Conservation (phyloP, 1,284 basidiomycete genomes). For the Fistulinella cinereoalba region DNA sequence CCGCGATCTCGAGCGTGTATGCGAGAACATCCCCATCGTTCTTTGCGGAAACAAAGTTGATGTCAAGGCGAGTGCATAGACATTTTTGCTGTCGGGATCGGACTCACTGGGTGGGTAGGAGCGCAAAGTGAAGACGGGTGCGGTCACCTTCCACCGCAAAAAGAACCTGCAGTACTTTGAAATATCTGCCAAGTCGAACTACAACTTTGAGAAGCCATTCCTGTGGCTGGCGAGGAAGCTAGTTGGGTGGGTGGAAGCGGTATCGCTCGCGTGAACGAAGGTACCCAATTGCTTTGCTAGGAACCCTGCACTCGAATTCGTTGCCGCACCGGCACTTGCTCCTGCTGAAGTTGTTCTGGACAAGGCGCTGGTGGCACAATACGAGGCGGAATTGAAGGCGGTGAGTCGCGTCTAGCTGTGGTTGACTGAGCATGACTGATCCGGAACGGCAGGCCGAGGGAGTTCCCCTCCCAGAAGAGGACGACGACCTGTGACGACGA, state of each 20-base stretch:
- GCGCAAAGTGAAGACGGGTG: conserved; percentile 98
- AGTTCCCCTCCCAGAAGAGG: conserved; percentile 78
- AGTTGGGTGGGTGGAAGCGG: conserved; percentile 71
- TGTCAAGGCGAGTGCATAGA: conserved; percentile 74
- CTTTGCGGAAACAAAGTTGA: conserved; percentile 99
- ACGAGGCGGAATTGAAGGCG: conserved; percentile 75
- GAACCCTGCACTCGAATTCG: conserved; percentile 89
- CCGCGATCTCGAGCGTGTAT: conserved; percentile 98
- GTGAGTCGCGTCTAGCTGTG: conserved; percentile 36
- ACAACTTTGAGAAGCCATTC: conserved; percentile 99
- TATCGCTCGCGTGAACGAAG: neutral
- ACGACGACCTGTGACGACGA: conserved; percentile 61
- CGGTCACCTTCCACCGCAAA: conserved; percentile 99
- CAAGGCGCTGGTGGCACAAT: conserved; percentile 76
- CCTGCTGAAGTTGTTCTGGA: conserved; percentile 94
- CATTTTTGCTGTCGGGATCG: neutral
- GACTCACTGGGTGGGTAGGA: conserved; percentile 56
- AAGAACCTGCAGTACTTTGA: conserved; percentile 99
- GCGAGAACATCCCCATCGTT: conserved; percentile 99
- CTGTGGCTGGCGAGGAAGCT: conserved; percentile 99
- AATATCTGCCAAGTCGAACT: conserved; percentile 99
- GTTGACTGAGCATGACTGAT: conserved; percentile 7
- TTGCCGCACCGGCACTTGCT: conserved; percentile 93
- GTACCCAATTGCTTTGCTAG: conserved; percentile 38
- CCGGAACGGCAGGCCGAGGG: conserved; percentile 54